Evolutionary conservation across 257 asterid genomes (phyloP), one percentile per base, ranked within the genome.

Genomic region (Scutellaria baicalensis): DNA sequence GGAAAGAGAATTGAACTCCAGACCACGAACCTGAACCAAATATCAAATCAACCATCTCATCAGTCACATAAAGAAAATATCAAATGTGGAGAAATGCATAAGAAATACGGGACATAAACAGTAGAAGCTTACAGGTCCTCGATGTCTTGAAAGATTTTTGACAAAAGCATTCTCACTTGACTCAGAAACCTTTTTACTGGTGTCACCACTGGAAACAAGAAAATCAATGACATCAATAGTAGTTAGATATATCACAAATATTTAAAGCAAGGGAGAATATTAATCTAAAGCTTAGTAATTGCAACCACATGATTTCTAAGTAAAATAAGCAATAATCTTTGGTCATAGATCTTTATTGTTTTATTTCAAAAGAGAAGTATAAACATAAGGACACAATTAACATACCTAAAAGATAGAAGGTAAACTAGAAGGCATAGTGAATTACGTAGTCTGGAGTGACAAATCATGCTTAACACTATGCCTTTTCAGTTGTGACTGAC

Each of bases 51-150:
- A 68, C 60, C 66, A 73, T 43, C 62, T 43, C 58, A 35, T 56
- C 74, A 72, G 38, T 27, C n/a, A 33, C 13, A 38, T 42, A 59
- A 31, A 21, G 27, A 66, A 35, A 9, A 42, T 69, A 44, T 13
- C 17, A 39, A 8, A 23, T 66, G 54, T 45, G 35, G 39, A 60
- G 16, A 78, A 49, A 40, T 64, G 47, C 68, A 39, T 33, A 62
- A 43, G 17, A 59, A 72, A 17, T 54, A 47, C 68, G 57, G 63
- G 68, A 69, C 57, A 69, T 50, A 27, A 60, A 64, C 54, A n/a
- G 66, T 49, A 56, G 42, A 70, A 75, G 77, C 97, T 83, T 84
- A 93, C 99, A 73, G 99, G 97, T 45, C 99, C 99, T 77, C 31
- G 82, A 75, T 91, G 97, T 81, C 86, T 83, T 64, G 95, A 85